A percentile compares a stretch with the other conserved stretches of the same genome.
Conservation (phyloP, 108 stramenopile species). For the Cyclotella sp. region DNA sequence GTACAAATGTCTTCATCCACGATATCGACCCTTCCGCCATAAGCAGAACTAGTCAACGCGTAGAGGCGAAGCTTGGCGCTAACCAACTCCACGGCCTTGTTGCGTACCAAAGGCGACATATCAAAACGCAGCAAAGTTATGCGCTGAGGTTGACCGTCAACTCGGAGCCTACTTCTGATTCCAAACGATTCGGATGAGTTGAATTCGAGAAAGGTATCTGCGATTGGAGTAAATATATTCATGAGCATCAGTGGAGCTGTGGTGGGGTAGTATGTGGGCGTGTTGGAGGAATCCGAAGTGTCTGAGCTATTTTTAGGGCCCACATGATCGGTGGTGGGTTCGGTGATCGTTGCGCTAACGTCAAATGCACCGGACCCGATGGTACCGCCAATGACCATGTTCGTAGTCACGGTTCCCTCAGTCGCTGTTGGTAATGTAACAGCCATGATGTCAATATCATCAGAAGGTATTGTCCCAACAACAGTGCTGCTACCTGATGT, state of each 20-base stretch:
- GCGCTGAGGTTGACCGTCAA: constrained; percentile 22
- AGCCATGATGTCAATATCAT: background rate
- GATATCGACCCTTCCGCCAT: constrained; percentile 26
- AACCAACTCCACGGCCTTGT: constrained; percentile 5
- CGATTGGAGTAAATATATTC: constrained; percentile 5
- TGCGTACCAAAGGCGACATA: constrained; percentile 1
- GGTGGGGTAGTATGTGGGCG: constrained; percentile 22
- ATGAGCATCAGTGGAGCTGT: background rate
- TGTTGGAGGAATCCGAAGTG: background rate
- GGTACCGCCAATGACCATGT: background rate
- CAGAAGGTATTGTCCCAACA: background rate
- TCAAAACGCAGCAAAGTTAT: constrained; percentile 32
- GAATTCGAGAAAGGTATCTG: constrained; percentile 34
- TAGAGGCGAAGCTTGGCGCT: constrained; percentile 22
- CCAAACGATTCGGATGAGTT: constrained; percentile 3
- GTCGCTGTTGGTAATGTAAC: background rate
- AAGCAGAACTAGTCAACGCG: constrained; percentile 6
- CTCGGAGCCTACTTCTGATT: constrained; percentile 2
- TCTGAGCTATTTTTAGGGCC: background rate
- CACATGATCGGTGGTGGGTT: background rate
- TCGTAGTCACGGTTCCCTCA: too few relatives aligned
- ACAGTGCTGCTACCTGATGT: background rate
- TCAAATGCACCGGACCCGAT: background rate
- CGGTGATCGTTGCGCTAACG: background rate
- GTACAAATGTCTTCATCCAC: constrained; percentile 11